A percentile compares a stretch with the other conserved stretches of the same genome.
Conservation (phyloP, 2,329 filamentous ascomycete species). For the Aureobasidium namibiae region DNA sequence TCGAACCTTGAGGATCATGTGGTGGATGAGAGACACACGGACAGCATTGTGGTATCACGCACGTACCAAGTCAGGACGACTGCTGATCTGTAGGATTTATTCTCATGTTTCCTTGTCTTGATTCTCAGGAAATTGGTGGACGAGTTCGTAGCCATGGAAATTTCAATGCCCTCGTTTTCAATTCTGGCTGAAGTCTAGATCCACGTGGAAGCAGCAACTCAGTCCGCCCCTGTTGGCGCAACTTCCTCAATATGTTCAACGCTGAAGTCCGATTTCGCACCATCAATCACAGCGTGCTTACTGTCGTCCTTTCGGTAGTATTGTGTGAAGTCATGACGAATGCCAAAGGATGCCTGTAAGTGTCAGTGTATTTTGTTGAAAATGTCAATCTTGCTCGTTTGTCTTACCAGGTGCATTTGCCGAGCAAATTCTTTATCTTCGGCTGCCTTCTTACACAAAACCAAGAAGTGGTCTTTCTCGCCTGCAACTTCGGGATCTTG, state of each 20-base stretch:
- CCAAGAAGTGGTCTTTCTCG: constrained; percentile 19
- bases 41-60: neutral
- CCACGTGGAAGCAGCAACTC: neutral
- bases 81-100: neutral
- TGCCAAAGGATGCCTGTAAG: constrained; percentile 9
- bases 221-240: constrained; percentile 4
- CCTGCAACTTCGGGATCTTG: constrained; percentile 15
- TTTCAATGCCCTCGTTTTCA: neutral
- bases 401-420: constrained; percentile 19
- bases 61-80: constrained; percentile 2
- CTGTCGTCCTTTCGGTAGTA: constrained; percentile 15
- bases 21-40: neutral
- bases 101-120: neutral
- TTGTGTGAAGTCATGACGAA: constrained; percentile 18
- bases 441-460: constrained; percentile 16
- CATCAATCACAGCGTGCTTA: neutral
- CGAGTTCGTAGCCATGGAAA: neutral
- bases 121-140: neutral
- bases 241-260: neutral
- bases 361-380: neutral
- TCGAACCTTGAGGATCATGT: neutral
- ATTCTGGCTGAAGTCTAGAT: neutral
- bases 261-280: neutral
- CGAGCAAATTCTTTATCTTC: constrained; percentile 17
- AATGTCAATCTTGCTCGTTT: neutral